Base-by-base conservation (phyloP, 371 early-diverging fungal genomes). In the Mucor velutinosus region DNA sequence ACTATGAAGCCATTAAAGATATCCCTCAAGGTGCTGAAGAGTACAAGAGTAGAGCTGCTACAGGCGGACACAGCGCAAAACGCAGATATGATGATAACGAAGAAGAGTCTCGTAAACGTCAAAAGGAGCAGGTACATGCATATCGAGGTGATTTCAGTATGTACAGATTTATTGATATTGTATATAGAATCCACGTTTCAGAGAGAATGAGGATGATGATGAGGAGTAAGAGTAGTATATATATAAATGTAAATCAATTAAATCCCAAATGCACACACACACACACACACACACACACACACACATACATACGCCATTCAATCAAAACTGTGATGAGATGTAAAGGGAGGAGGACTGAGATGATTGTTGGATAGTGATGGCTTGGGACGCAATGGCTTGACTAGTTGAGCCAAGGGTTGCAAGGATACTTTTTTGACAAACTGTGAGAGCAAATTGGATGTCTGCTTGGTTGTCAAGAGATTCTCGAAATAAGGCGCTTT, bases 1-100 rank as follows among this genome's bases (percentile, higher is more conserved):
- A 84, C 63, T 89, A 89, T 62, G 89, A 88, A 53, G 83, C 89
- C 5, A 84, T 86, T 59, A 73, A 87, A 70, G 72, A 87, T 67
- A 84, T 88, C 47, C 90, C 90, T 29, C 75, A 69, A 60, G 90
- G 90, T 70, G 89, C 90, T 45, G 82, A 82, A 66, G 76, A 82
- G 41, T 86, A 86, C 35, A 81, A 81, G 43, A 81, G 80, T 58
- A 77, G 86, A 73, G 75, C 75, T 25, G 62, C 74, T 19, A 75
- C 78, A 73, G 73, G 55, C 65, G 66, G 49, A 69, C 33, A 37
- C 73, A 58, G 60, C 29, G 27, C 55, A 23, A 69, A 82, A 72
- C 80, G 87, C 58, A 74, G 67, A 45, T 70, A 82, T 47, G 82
- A 82, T 19, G 80, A 77, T 12, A 80, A 80, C 5, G 79, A 78